Percentiles rank a stretch among this genome's conserved stretches.
These are phyloP conservation scores for Leccinum barrowsii DNA, from an alignment of 768 basidiomycete genomes.

Conservation along the genomic window DNA sequence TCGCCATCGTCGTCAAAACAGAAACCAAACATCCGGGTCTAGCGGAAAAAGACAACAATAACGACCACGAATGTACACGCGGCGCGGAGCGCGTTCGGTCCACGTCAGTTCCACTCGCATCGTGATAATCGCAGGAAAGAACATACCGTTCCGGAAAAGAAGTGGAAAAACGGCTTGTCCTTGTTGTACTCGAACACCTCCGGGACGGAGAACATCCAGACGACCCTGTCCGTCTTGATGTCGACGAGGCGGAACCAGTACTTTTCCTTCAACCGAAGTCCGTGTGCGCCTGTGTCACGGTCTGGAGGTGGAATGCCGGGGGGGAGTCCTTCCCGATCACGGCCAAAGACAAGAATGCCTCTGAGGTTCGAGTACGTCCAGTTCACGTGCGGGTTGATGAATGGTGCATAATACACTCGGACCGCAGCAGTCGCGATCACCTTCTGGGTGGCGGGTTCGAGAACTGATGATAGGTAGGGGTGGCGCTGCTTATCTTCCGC, in stretches of 20 bases:
- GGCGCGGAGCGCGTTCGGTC: neutral
- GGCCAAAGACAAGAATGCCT: conserved; percentile 57
- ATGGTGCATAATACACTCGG: conserved; percentile 60
- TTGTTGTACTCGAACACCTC: conserved; percentile 65
- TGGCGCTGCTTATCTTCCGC: conserved; percentile 37
- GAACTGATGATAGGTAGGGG: conserved; percentile 38
- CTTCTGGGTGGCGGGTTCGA: conserved; percentile 39
- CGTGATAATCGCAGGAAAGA: neutral
- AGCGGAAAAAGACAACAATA: neutral
- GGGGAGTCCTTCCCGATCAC: conserved; percentile 28
- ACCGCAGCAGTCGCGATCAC: conserved; percentile 53
- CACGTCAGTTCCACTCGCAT: neutral
- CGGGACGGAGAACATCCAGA: conserved; percentile 68
- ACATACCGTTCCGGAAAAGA: conserved; percentile 81
- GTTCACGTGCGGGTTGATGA: conserved; percentile 41
- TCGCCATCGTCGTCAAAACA: conserved; percentile 60
- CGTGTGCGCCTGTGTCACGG: conserved; percentile 17
- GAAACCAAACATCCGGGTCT: conserved; percentile 50
- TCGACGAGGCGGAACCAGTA: conserved; percentile 69
- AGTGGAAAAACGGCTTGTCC: conserved; percentile 91
- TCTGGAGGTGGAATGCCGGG: conserved; percentile 22
- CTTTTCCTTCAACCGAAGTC: conserved; percentile 31
- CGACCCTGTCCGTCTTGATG: conserved; percentile 50
- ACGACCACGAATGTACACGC: neutral
- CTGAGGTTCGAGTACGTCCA: conserved; percentile 62